Evolutionary conservation across 257 asterid genomes (phyloP).

Genomic region (Anisodus tanguticus): DNA sequence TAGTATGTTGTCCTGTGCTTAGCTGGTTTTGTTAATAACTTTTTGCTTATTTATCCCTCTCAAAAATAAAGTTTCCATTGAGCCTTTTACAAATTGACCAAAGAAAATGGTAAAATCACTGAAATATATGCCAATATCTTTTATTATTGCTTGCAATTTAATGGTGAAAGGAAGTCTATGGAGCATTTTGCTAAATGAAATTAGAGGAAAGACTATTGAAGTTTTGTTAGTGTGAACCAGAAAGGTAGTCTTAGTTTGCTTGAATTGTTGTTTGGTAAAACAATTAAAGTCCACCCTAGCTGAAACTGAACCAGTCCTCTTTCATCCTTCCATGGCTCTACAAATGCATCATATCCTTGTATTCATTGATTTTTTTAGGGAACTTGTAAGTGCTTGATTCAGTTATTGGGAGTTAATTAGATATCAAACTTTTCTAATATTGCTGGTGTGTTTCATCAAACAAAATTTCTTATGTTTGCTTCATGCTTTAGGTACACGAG

Average conservation of each 20-base stretch:
- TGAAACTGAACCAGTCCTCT: not conserved
- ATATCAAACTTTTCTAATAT: not conserved
- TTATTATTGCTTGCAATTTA: not conserved
- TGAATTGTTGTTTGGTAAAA: not conserved
- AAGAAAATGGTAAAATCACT: not conserved
- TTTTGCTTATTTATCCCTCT: not conserved
- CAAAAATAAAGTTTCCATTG: not conserved
- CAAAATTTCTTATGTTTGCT: conserved; percentile 20
- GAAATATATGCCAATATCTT: not conserved
- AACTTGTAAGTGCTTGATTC: conserved; percentile 4
- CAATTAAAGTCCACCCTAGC: not conserved
- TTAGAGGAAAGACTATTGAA: not conserved
- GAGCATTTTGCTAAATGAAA: not conserved
- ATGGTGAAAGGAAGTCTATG: not conserved
- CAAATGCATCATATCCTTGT: not conserved
- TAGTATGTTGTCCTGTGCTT: not conserved
- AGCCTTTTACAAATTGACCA: not conserved
- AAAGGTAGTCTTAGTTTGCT: not conserved
- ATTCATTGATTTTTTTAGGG: not conserved
- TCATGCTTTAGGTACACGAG: conserved; percentile 58
- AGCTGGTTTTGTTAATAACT: not conserved
- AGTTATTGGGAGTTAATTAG: not conserved
- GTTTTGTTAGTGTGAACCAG: not conserved
- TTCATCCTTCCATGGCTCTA: not conserved
- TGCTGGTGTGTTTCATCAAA: not conserved